phyloP scores from a whole-genome alignment of 768 basidiomycete genomes.

The Russula sp. region DNA sequence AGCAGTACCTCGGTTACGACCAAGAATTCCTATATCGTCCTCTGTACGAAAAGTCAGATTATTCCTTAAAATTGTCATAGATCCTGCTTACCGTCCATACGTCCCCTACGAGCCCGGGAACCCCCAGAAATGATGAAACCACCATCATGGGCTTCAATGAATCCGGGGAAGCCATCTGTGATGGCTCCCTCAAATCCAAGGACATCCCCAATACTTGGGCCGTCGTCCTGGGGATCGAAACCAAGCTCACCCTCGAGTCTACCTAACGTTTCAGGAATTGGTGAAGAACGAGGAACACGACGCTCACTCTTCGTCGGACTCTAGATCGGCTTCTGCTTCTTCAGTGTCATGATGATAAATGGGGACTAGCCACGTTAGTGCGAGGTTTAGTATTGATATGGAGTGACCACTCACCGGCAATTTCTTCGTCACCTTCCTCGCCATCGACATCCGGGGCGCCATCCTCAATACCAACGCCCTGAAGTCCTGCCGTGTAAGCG shows the following conservation, averaged over 20 bases:
- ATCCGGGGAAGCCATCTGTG: slow-evolving; percentile 21
- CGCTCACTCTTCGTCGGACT: slow-evolving; percentile 58
- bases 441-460: slow-evolving; percentile 31
- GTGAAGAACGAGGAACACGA: neutral
- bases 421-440: slow-evolving; percentile 41
- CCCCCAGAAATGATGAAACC: slow-evolving; percentile 19
- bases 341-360: slow-evolving; percentile 48
- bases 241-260: slow-evolving; percentile 32
- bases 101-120: slow-evolving; percentile 16
- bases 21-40: slow-evolving; percentile 57
- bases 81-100: slow-evolving; percentile 16
- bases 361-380: slow-evolving; percentile 7
- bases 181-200: slow-evolving; percentile 20
- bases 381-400: neutral
- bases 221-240: slow-evolving; percentile 27
- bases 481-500: neutral
- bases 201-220: slow-evolving; percentile 18
- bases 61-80: neutral
- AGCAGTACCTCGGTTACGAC: slow-evolving; percentile 46
- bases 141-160: slow-evolving; percentile 19
- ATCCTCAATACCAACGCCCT: slow-evolving; percentile 33
- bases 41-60: slow-evolving; percentile 25
- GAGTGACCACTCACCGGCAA: slow-evolving; percentile 38
- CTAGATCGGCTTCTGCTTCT: slow-evolving; percentile 52
- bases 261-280: slow-evolving; percentile 3